Evolutionary conservation across 805 yeast genomes (phyloP), one percentile per base, ranked within the genome.

Genomic region (Suhomyces prunicola): DNA sequence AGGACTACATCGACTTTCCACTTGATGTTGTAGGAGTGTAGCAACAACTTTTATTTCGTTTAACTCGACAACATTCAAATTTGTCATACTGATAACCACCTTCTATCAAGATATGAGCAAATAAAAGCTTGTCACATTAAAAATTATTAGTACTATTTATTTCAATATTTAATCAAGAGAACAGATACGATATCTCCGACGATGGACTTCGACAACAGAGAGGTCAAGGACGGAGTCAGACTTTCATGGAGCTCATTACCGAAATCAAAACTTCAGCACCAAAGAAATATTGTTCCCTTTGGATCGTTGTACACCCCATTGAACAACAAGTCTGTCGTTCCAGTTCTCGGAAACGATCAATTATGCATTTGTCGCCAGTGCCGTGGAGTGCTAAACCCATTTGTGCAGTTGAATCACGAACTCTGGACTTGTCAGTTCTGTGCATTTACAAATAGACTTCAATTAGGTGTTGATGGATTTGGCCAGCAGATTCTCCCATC

Each of bases 141-240:
- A 33, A 6, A 31, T 31, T 6, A 31, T 13, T 13, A 13, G 35
- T 13, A 31, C 35, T 31, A 2, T 31, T 13, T 31, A 6, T 6
- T 31, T 2, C 15, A 9, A n/a, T 15, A 15, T 27, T 26, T 4
- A 27, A 39, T 6, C 13, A 15, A 39, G 24, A 39, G 42, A 17
- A 17, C 6, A 39, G 17, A 10, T 4, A 31, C 47, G 15, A 26
- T 44, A 44, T 29, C 29, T 4, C 27, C 44, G 24, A 40, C 1
- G 15, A 74, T 74, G 79, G 70, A 70, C 57, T 80, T 82, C 59
- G 85, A 81, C 60, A 73, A 73, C 15, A 70, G 78, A 59, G 96
- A 88, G 65, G 94, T 88, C 65, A 65, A 70, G 50, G 87, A 87
- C 59, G 94, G 94, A 47, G 81, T 87, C 41, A 80, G 94, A 61